Evolutionary conservation across 352 stramenopile species (phyloP), one percentile per base, ranked within the genome.

Genomic region (Phytophthora pini): DNA sequence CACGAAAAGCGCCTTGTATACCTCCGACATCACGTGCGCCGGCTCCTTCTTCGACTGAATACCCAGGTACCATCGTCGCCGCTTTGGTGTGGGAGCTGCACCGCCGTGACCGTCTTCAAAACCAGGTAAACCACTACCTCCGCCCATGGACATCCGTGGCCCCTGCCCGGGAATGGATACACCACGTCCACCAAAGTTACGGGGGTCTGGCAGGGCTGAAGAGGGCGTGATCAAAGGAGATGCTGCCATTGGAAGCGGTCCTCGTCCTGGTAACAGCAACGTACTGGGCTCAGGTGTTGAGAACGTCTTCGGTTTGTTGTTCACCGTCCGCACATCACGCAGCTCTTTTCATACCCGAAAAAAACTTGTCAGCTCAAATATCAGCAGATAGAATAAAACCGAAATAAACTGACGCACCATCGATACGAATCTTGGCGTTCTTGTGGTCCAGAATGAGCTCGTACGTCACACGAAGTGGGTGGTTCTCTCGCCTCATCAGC

Each of bases 11-110:
- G 97, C 97, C 74, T 99, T 99, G 85, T 99, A 99, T 22, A 99
- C 98, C 76, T 99, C 98, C 17, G 92, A 99, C 97, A 99, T 99
- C 34, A 99, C 97, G 69, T 99, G 97, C 34, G 96, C 97, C 11
- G 98, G 97, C 64, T 99, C 97, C 77, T 99, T 99, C 76, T 99
- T 99, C 68, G 92, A 98, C 86, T 99, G 98, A 72, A 99, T 99
- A 41, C 98, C 98, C 52, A 99, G 69, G 72, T 99, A 99, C 98
- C 98, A 99, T 65, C 97, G 76, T 71, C 97, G 86, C 41, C 84
- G 66, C 70, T 95, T 95, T 5, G 78, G 75, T 1, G 81, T 72
- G 8, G 80, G 80, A 6, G 68, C 63, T 4, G 34, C 58, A 29
- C 48, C 56, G 5, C 67, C 61, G 41, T 73, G 70, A 2, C 46